phyloP scores from a whole-genome alignment of 2,329 filamentous ascomycete species.

The Fusarium dlaminii region DNA sequence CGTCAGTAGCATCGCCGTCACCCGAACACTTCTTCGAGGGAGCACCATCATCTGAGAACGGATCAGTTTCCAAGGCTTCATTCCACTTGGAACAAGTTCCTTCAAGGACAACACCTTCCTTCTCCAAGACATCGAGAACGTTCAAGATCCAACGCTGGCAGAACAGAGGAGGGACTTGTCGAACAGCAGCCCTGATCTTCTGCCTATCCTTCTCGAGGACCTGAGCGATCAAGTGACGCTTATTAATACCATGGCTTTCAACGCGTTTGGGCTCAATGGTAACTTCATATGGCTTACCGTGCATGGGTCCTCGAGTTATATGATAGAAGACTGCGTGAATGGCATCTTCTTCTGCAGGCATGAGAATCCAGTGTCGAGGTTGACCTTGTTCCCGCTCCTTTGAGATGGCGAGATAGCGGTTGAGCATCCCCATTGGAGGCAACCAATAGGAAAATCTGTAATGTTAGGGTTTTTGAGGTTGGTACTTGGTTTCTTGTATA shows the following conservation, averaged over 20 bases:
- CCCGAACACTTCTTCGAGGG: neutral
- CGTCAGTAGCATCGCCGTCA: too few relatives aligned
- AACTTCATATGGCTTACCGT: neutral
- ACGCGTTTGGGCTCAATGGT: neutral
- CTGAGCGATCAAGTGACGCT: neutral
- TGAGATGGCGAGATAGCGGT: neutral
- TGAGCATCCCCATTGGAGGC: neutral
- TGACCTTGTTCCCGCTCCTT: neutral
- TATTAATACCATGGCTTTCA: neutral
- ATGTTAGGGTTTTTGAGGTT: fast-evolving
- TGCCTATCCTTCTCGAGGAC: neutral
- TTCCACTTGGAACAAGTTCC: neutral
- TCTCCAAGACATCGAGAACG: neutral
- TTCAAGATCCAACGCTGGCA: neutral
- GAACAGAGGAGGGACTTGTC: neutral
- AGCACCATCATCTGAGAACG: neutral
- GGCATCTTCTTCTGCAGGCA: neutral
- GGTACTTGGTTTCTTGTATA: neutral
- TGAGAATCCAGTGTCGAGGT: neutral
- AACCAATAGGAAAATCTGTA: neutral
- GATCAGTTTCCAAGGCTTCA: neutral
- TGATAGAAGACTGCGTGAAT: neutral
- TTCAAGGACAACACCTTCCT: neutral
- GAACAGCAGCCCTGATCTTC: neutral
- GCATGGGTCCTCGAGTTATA: neutral